phyloP scores from a whole-genome alignment of 305 asterid species.

The Fraxinus dipetala region DNA sequence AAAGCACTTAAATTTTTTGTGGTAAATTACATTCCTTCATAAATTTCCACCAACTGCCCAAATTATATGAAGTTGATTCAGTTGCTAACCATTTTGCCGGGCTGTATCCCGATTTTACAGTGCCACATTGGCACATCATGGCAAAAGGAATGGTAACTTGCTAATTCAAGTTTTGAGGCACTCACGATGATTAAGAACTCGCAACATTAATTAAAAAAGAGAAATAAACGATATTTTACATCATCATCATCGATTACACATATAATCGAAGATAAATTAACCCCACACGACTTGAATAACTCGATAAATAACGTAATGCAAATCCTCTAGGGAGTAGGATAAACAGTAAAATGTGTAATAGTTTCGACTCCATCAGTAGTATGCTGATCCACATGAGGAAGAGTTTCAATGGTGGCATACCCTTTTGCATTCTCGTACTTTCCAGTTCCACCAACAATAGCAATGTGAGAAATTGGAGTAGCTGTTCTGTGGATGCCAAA shows the following conservation, averaged over 20 bases:
- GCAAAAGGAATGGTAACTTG: background rate
- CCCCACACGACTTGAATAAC: background rate
- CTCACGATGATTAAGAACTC: background rate
- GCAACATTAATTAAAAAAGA: background rate
- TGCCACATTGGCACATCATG: background rate
- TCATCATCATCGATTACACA: background rate
- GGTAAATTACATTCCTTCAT: background rate
- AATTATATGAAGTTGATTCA: background rate
- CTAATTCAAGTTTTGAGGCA: background rate
- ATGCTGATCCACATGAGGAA: background rate
- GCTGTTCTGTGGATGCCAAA: conserved; percentile 37
- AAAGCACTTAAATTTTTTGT: background rate
- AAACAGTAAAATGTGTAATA: conserved; percentile 5
- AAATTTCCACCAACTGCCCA: background rate
- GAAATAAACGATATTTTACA: background rate
- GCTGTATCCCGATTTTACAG: background rate
- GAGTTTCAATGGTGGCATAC: conserved; percentile 35
- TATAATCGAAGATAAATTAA: background rate
- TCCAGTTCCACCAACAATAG: conserved; percentile 41
- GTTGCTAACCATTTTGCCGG: background rate
- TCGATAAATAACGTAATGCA: background rate
- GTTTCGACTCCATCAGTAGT: conserved; percentile 5
- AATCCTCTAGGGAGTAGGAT: background rate
- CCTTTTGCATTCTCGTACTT: conserved; percentile 42
- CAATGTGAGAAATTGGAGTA: conserved; percentile 37